Evolutionary conservation across 352 stramenopile genomes (phyloP), one percentile per base, ranked within the genome.

Genomic region (Globisporangium echinulatum): DNA sequence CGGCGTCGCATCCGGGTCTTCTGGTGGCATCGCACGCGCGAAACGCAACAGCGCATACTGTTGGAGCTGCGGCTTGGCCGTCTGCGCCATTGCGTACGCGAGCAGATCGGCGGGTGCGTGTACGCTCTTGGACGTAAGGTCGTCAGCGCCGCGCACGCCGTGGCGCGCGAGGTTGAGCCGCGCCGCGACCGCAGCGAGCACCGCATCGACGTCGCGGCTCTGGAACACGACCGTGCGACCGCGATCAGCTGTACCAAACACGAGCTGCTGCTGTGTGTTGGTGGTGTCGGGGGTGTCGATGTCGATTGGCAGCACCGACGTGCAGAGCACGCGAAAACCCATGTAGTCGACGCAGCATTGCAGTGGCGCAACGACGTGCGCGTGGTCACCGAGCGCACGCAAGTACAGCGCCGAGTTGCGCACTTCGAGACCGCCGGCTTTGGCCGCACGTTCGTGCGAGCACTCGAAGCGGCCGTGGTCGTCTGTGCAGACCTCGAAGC

Each of bases 401-500:
- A 92, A 66, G 56, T 90, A 94, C 46, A 96, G 61, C 1, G 79
- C 77, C 7, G 86, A 94, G 52, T 95, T 90, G 38, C 88, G 67
- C 3, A 92, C 67, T 58, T 96, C 85, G 37, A 96, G 75, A 38
- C 82, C 83, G 1, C 74, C 87, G 13, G 70, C 83, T 69, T 98
- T 98, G 14, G 85, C 83, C 3, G 91, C 78, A 47, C 77, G 75
- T 55, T 97, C 92, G 56, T 98, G 86, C 0, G 78, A 95, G 7
- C 87, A 76, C 56, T 97, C 91, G 57, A 88, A 98, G 4, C 93
- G 71, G 15, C 91, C 91, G 61, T 98, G 85, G 54, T 98, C 90
- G 49, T 97, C 91, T 2, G 76, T 85, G 54, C 77, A 92, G 14
- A 98, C 67, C 67, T 96, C 86, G 66, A 97, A 97, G 4, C 87